Percentiles rank a stretch among this genome's conserved stretches.
Conservation (phyloP, 2,329 filamentous ascomycete species). For the Aspergillus brasiliensis region DNA sequence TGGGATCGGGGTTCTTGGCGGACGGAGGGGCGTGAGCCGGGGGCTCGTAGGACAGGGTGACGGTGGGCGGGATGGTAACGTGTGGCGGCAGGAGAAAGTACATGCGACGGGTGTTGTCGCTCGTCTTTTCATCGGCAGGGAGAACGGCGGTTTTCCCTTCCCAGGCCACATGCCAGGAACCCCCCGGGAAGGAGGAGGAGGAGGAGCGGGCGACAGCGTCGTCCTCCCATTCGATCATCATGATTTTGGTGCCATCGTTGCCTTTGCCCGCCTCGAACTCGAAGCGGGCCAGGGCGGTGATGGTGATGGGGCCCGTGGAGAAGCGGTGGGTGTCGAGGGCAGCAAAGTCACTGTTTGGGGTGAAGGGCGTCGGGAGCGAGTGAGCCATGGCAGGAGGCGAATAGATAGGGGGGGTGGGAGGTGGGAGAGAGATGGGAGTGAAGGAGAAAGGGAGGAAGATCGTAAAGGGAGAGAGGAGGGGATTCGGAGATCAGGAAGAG, state of each 20-base stretch:
- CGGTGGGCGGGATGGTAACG: constrained; percentile 68
- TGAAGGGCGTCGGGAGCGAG: constrained; percentile 28
- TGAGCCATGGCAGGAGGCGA: constrained; percentile 13
- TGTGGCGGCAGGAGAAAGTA: constrained; percentile 81
- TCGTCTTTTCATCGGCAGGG: constrained; percentile 62
- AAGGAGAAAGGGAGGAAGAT: not conserved
- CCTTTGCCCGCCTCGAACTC: constrained; percentile 78
- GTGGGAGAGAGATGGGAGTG: not conserved
- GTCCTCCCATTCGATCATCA: constrained; percentile 91
- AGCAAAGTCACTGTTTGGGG: constrained; percentile 36
- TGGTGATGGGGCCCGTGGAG: constrained; percentile 35
- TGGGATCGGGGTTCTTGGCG: constrained; percentile 30
- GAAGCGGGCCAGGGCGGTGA: constrained; percentile 75
- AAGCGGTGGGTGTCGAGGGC: constrained; percentile 36
- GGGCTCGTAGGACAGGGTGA: constrained; percentile 63
- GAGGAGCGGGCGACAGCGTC: constrained; percentile 53
- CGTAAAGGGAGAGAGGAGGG: no score
- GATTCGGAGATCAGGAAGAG: constrained; percentile 10
- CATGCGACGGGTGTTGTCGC: constrained; percentile 61
- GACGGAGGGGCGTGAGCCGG: constrained; percentile 30
- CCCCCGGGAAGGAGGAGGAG: constrained; percentile 39
- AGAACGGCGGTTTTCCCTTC: constrained; percentile 75
- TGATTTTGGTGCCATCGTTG: constrained; percentile 83
- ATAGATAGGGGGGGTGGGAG: not conserved
- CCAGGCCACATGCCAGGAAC: constrained; percentile 79